phyloP scores from a whole-genome alignment of 176 grass and related monocot species.

The Oryza punctata region DNA sequence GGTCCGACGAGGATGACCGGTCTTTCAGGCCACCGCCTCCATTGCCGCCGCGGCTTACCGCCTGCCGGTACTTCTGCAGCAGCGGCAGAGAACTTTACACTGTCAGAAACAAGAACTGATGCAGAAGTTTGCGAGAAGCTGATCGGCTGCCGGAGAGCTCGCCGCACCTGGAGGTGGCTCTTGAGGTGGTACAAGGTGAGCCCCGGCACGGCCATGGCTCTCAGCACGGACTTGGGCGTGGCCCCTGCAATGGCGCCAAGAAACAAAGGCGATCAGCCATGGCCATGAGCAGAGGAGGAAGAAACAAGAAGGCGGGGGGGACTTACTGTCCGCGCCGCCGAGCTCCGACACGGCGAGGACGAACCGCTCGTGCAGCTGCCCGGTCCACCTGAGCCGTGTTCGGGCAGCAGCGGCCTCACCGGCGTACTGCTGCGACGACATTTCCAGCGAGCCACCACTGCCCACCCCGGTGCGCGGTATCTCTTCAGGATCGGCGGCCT shows the following conservation, averaged over 20 bases:
- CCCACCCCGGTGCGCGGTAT: slow-evolving; percentile 33
- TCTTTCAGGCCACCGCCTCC: slow-evolving; percentile 8
- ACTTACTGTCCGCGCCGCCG: slow-evolving; percentile 80
- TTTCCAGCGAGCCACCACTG: slow-evolving; percentile 34
- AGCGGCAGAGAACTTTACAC: neutral
- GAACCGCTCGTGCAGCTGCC: slow-evolving; percentile 74
- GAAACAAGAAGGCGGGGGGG: neutral
- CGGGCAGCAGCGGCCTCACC: slow-evolving; percentile 45
- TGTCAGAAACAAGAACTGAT: slow-evolving; percentile 6
- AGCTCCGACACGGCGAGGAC: slow-evolving; percentile 65
- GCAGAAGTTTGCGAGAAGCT: neutral
- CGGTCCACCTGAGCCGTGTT: slow-evolving; percentile 76
- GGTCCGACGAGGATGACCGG: slow-evolving; percentile 36
- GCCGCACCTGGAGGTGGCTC: slow-evolving; percentile 85
- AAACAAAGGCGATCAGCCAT: neutral
- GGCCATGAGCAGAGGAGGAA: neutral
- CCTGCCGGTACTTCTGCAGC: slow-evolving; percentile 78
- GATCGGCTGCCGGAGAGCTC: neutral
- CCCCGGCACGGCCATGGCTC: slow-evolving; percentile 64
- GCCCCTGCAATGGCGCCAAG: slow-evolving; percentile 62
- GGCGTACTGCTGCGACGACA: slow-evolving; percentile 27
- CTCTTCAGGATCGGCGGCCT: slow-evolving; percentile 7
- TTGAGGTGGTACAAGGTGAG: slow-evolving; percentile 91
- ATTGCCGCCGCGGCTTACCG: slow-evolving; percentile 43
- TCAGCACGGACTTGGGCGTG: slow-evolving; percentile 81